Conservation (phyloP, 345 rosid species). For the Physaria fendleri region DNA sequence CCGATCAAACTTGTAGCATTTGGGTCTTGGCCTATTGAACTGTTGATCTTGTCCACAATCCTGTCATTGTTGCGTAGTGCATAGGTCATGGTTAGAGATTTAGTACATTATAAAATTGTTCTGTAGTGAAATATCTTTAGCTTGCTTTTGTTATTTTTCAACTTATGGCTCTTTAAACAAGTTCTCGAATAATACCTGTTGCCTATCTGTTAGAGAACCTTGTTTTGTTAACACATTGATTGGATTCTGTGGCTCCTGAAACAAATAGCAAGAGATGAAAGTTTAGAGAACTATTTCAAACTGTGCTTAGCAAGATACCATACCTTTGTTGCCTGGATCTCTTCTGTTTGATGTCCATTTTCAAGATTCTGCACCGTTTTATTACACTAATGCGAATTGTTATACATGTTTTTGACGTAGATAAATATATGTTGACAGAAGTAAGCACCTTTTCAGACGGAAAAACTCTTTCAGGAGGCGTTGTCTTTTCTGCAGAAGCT, state of each 20-base stretch:
- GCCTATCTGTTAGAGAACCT: slow-evolving; percentile 49
- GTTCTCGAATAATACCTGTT: slow-evolving; percentile 36
- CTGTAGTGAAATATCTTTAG: slow-evolving; percentile 6
- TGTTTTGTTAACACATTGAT: slow-evolving; percentile 39
- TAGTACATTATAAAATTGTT: not conserved
- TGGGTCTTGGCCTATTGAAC: slow-evolving; percentile 71
- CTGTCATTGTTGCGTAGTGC: slow-evolving; percentile 31
- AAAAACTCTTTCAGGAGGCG: slow-evolving; percentile 22
- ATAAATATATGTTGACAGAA: not conserved
- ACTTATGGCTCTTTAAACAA: not conserved
- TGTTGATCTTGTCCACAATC: slow-evolving; percentile 71
- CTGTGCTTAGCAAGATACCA: not conserved
- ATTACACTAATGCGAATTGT: slow-evolving; percentile 9
- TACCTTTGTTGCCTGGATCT: slow-evolving; percentile 36
- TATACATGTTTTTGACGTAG: not conserved
- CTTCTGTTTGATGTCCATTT: slow-evolving; percentile 40
- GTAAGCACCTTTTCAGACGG: slow-evolving; percentile 33
- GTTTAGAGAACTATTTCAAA: slow-evolving; percentile 13
- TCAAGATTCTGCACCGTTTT: slow-evolving; percentile 32
- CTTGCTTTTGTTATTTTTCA: slow-evolving; percentile 5
- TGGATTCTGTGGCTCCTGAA: slow-evolving; percentile 38
- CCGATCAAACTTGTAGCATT: slow-evolving; percentile 61
- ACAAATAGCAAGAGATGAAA: slow-evolving; percentile 14
- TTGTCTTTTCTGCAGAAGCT: slow-evolving; percentile 30
- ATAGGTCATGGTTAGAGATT: slow-evolving; percentile 9